Conservation (phyloP, 2,329 filamentous ascomycete genomes). For the Arachnomyces sp. region DNA sequence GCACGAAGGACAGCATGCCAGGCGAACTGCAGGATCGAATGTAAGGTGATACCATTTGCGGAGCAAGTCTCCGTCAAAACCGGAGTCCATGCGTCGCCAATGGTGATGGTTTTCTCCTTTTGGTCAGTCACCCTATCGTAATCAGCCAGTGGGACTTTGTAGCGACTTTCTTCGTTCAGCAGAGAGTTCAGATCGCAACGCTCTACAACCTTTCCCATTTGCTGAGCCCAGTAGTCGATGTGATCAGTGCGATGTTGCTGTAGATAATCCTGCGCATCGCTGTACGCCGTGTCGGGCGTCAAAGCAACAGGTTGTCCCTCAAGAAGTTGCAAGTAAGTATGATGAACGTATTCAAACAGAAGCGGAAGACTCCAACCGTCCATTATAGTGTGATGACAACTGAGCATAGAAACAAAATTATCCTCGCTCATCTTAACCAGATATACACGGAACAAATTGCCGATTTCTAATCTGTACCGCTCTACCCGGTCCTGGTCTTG, state of each 20-base stretch:
- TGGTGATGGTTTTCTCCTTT: background rate
- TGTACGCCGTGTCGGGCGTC: background rate
- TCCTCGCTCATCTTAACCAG: background rate
- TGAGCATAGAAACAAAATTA: background rate
- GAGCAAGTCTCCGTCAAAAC: background rate
- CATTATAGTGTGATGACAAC: background rate
- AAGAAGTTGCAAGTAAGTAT: slow-evolving; percentile 1
- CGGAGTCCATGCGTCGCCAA: background rate
- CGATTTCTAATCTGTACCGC: background rate
- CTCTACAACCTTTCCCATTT: background rate
- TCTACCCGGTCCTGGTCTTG: background rate
- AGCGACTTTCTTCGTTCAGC: slow-evolving; percentile 1
- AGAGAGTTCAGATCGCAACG: slow-evolving; percentile 1
- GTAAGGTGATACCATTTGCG: background rate
- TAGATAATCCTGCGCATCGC: background rate
- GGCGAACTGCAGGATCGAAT: slow-evolving; percentile 1
- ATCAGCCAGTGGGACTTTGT: slow-evolving; percentile 1
- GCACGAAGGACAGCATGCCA: background rate
- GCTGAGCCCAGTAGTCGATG: background rate
- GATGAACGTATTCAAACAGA: slow-evolving; percentile 1
- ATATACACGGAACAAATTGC: background rate
- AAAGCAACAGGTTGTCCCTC: background rate
- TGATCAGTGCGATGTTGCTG: background rate
- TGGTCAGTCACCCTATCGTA: background rate
- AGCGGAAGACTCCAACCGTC: slow-evolving; percentile 2